phyloP scores from a whole-genome alignment of 345 rosid genomes.

The Populus nigra region DNA sequence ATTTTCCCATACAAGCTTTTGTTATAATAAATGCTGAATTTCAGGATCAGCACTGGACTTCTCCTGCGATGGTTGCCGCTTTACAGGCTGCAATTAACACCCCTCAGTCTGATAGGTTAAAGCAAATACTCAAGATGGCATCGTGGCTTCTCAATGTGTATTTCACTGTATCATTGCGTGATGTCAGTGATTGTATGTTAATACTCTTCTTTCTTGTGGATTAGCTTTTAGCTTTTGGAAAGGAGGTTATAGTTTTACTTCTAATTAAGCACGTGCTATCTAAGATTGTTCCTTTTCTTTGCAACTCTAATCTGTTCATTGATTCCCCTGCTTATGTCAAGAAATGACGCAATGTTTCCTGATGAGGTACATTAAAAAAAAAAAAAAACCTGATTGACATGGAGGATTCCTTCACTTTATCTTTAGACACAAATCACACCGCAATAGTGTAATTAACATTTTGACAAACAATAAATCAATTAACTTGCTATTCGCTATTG shows the following conservation, averaged over 20 bases:
- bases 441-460: no score
- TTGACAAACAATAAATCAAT: no score
- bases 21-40: slow-evolving; percentile 13
- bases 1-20: no score
- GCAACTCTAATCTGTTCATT: slow-evolving; percentile 88
- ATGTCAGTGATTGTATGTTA: slow-evolving; percentile 77
- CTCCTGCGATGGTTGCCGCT: slow-evolving; percentile 68
- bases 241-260: neutral
- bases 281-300: slow-evolving; percentile 21
- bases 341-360: slow-evolving; percentile 81
- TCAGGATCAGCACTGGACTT: slow-evolving; percentile 85
- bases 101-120: slow-evolving; percentile 72
- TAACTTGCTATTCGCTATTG: no score
- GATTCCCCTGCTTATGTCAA: slow-evolving; percentile 80
- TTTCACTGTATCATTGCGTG: slow-evolving; percentile 64
- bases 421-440: no score
- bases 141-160: slow-evolving; percentile 75
- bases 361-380: slow-evolving; percentile 34
- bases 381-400: no score
- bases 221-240: neutral
- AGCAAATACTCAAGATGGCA: slow-evolving; percentile 61
- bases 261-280: neutral
- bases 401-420: no score
- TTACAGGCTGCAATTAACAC: slow-evolving; percentile 69
- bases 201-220: neutral